phyloP scores from a whole-genome alignment of 331 rosid genomes.

The Prunus yedoensis region DNA sequence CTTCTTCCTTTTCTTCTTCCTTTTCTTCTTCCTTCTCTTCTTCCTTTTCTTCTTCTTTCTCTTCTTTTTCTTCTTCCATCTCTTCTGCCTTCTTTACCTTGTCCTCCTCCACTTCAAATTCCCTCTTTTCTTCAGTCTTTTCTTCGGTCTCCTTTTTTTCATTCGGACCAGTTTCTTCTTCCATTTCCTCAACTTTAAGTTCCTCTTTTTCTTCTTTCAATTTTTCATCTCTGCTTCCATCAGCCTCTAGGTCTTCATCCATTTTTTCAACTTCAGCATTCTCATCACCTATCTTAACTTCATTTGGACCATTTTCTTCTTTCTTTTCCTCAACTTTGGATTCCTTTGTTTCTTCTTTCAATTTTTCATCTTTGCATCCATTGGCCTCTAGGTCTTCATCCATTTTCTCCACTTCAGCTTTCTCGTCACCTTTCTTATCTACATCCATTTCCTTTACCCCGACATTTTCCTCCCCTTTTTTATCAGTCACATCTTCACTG shows the following conservation, averaged over 20 bases:
- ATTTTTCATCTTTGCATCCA: slow-evolving; percentile 23
- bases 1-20: slow-evolving; percentile 23
- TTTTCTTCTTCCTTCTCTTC: slow-evolving; percentile 27
- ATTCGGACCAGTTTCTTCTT: slow-evolving; percentile 21
- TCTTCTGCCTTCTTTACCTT: not conserved
- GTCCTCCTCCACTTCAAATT: not conserved
- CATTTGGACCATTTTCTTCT: slow-evolving; percentile 22
- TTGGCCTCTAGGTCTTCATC: slow-evolving; percentile 47
- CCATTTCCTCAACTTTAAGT: slow-evolving; percentile 16
- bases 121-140: not conserved
- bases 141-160: not conserved
- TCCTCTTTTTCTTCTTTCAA: slow-evolving; percentile 21
- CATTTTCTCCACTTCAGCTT: slow-evolving; percentile 38
- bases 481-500: slow-evolving; percentile 16
- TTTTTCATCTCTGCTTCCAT: slow-evolving; percentile 28
- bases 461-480: slow-evolving; percentile 33
- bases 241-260: slow-evolving; percentile 46
- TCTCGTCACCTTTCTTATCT: slow-evolving; percentile 35
- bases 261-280: slow-evolving; percentile 34
- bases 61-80: not conserved
- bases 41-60: slow-evolving; percentile 21
- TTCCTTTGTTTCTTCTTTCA: slow-evolving; percentile 11
- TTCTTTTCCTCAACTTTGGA: slow-evolving; percentile 17
- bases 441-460: slow-evolving; percentile 41
- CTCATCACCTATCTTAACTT: slow-evolving; percentile 35